Percentiles rank a stretch among this genome's conserved stretches.
Conservation (phyloP, 1,284 basidiomycete genomes). For the Trametes sp. region DNA sequence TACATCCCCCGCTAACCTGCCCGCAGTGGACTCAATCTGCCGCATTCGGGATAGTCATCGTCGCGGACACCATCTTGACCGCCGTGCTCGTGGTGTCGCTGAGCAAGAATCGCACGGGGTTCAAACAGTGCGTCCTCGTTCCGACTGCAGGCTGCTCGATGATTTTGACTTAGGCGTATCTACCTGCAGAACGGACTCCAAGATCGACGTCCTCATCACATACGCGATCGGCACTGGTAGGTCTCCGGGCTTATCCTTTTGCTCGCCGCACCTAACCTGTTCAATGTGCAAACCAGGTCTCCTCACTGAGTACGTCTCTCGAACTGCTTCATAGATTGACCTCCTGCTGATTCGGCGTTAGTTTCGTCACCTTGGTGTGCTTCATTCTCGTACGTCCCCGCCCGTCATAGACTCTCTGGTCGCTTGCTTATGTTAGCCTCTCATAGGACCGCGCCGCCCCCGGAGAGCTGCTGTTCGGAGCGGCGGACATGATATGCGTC, state of each 20-base stretch:
- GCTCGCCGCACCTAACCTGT: no score
- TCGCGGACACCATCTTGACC: background rate
- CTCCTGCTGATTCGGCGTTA: no score
- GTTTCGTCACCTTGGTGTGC: background rate
- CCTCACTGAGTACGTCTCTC: background rate
- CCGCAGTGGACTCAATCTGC: background rate
- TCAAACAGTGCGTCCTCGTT: background rate
- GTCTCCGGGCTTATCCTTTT: background rate
- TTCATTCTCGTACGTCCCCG: background rate
- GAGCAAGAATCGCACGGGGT: background rate
- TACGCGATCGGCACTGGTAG: slow-evolving; percentile 1
- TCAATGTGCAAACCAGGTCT: background rate
- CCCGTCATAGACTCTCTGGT: no score
- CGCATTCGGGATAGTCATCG: background rate
- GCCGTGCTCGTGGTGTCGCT: background rate
- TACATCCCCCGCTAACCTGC: no score
- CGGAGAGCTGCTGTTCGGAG: background rate
- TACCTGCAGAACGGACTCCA: background rate
- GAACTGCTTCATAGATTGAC: no score
- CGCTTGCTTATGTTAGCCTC: no score
- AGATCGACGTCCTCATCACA: slow-evolving; percentile 1
- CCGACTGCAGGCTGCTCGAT: background rate
- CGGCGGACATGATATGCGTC: background rate
- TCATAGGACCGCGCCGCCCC: background rate
- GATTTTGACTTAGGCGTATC: background rate